A percentile compares a stretch with the other conserved stretches of the same genome.
phyloP scores from a whole-genome alignment of 2,329 filamentous ascomycete species.

The Trichophaea hybrida region DNA sequence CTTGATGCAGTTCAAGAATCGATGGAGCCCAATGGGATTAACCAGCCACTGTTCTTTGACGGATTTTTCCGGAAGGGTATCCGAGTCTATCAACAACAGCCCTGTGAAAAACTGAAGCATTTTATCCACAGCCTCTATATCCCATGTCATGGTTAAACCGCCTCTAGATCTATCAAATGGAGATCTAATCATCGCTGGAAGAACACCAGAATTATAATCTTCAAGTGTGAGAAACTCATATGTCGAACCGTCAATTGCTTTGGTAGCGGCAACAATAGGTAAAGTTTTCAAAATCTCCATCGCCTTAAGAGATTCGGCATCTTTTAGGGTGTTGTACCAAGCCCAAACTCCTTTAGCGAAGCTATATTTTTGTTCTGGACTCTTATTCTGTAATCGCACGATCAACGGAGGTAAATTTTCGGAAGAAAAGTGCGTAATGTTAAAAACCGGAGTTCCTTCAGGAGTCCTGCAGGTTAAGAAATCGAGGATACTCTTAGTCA shows the following conservation, averaged over 20 bases:
- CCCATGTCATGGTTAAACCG: too few relatives aligned
- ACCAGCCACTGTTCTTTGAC: neutral
- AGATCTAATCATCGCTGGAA: too few relatives aligned
- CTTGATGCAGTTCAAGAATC: neutral
- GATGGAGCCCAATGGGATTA: neutral
- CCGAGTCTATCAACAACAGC: neutral
- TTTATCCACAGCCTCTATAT: neutral
- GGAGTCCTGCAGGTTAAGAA: too few relatives aligned
- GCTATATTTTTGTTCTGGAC: neutral
- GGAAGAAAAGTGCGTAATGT: neutral
- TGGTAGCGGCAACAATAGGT: neutral
- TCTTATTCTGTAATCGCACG: neutral
- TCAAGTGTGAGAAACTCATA: too few relatives aligned
- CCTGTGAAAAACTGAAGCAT: neutral
- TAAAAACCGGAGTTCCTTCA: neutral
- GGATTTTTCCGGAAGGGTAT: neutral
- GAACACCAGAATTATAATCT: too few relatives aligned
- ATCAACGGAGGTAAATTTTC: neutral
- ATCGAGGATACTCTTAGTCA: too few relatives aligned
- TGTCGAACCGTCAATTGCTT: neutral
- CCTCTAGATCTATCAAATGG: too few relatives aligned
- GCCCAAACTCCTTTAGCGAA: neutral
- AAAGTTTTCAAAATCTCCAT: neutral
- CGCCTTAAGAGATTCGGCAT: neutral
- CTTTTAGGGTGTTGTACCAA: neutral